phyloP scores from a whole-genome alignment of 2,329 filamentous ascomycete species.

The Microdochium bolleyi region DNA sequence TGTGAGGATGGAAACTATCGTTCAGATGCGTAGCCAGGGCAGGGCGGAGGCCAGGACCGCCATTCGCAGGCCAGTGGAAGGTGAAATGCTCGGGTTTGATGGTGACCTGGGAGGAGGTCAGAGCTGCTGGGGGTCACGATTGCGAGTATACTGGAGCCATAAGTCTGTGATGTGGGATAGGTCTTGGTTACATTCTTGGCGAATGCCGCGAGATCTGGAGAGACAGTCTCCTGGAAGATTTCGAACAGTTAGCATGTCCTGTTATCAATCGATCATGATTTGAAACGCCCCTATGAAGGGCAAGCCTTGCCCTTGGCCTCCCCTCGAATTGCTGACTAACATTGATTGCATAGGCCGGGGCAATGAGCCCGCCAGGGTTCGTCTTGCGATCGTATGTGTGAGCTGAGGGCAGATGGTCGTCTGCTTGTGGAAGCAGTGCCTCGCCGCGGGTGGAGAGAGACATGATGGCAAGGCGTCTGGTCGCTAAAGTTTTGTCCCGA shows the following conservation, averaged over 20 bases:
- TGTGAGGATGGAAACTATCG: slow-evolving; percentile 23
- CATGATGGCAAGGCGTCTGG: no score
- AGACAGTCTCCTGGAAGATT: not conserved
- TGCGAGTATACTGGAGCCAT: not conserved
- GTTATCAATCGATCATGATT: no score
- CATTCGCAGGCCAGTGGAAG: slow-evolving; percentile 4
- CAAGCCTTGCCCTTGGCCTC: not conserved
- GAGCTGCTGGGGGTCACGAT: no score
- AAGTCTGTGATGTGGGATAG: not conserved
- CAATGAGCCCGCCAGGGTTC: not conserved
- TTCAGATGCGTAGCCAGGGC: slow-evolving; percentile 28
- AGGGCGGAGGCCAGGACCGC: slow-evolving; percentile 22
- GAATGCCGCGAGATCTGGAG: not conserved
- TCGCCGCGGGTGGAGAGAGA: not conserved
- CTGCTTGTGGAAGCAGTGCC: not conserved
- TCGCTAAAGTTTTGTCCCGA: no score
- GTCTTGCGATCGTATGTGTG: not conserved
- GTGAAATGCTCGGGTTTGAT: not conserved
- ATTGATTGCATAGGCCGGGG: not conserved
- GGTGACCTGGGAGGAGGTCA: not conserved
- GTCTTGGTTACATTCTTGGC: not conserved
- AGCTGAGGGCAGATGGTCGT: not conserved
- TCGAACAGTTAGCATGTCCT: not conserved
- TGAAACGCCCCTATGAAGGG: not conserved
- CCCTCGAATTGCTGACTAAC: not conserved